These are phyloP conservation scores for Annona squamosa DNA, from an alignment of 164 flowering plant species.

Conservation along the genomic window DNA sequence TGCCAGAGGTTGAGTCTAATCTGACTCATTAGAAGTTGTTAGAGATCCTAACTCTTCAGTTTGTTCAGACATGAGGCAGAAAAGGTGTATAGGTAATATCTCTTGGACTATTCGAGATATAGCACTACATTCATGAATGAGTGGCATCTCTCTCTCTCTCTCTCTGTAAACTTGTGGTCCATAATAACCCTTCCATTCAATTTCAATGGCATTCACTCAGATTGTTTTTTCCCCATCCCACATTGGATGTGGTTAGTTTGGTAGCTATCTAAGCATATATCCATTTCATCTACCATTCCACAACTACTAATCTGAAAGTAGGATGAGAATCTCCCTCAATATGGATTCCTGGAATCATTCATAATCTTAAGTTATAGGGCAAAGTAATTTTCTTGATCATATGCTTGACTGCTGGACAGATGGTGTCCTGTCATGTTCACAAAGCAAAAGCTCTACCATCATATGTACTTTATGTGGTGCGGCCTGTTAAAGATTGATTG, in stretches of 20 bases:
- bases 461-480: background rate
- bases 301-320: background rate
- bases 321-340: background rate
- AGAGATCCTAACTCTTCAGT: too few species aligned
- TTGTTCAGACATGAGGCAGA: too few species aligned
- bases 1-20: too few species aligned
- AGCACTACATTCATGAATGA: too few species aligned
- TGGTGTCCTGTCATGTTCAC: background rate
- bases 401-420: background rate
- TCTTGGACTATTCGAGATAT: too few species aligned
- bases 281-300: constrained; percentile 1
- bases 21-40: too few species aligned
- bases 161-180: background rate
- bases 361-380: background rate
- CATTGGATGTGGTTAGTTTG: background rate
- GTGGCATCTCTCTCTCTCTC: background rate
- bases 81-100: too few species aligned
- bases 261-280: background rate
- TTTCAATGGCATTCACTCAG: background rate
- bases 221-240: constrained; percentile 1
- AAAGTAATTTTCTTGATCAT: background rate
- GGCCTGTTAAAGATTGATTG: background rate
- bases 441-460: background rate
- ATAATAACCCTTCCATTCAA: background rate
- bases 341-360: background rate